Base-by-base conservation (phyloP, 1,139 yeast species). In the Geotrichum phurueaensis region DNA sequence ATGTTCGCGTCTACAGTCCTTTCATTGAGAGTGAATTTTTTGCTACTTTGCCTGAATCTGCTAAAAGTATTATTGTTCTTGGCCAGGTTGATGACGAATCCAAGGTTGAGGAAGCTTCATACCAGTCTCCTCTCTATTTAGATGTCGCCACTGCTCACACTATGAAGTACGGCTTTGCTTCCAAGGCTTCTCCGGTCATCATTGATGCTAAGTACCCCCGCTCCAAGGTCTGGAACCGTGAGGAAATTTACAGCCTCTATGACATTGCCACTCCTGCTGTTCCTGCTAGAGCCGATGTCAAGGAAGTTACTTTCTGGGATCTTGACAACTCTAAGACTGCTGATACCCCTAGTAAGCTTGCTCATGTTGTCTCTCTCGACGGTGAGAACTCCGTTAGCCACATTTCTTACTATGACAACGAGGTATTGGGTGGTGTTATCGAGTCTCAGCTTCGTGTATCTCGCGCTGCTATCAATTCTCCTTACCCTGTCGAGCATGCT, bases 81-180 rank as follows among this genome's bases (percentile, higher is more conserved):
- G 84, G 85, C 54, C 88, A 85, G 70, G 71, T 72, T 33, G 60
- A 62, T 47, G 75, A 78, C 33, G 67, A 72, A 56, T 72, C 74
- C 60, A 75, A 76, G 49, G 71, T 76, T 51, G 72, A 78, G 1
- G 70, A 70, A 56, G 54, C 65, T 15, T 59, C 66, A 36, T 62
- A 63, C 62, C 71, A 67, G 57, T 71, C 77, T 29, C 64, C 69
- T 4, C 68, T 91, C 68, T 87, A 82, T 72, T 79, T 86, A 53
- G 96, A 89, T 67, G 84, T 89, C 63, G 81, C 89, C 59, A 87
- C 96, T 15, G 82, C 96, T 36, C 77, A 89, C 67, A 85, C 85
- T 73, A 64, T 69, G 65, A 63, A 64, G 50, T 57, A 59, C 36
- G 69, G 69, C 52, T 70, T 64, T 58, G 65, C 62, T 18, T 57